Percentiles rank a stretch among this genome's conserved stretches.
phyloP scores from a whole-genome alignment of 2,329 filamentous ascomycete genomes.

The Myriosclerotinia scirpicola region DNA sequence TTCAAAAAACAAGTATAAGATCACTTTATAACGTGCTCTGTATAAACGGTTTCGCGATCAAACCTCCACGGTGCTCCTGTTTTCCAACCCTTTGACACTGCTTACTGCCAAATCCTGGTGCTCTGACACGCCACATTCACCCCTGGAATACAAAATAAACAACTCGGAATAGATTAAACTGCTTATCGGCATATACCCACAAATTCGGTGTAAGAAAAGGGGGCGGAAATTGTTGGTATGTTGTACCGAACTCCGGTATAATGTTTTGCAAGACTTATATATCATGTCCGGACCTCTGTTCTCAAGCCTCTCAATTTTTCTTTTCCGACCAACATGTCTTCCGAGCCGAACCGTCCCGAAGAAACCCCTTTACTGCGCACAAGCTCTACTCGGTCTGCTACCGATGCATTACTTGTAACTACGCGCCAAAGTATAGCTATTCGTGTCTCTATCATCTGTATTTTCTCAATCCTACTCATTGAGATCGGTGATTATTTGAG shows the following conservation, averaged over 20 bases:
- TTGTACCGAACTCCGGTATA: neutral
- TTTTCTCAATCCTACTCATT: slow-evolving; percentile 40
- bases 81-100: neutral
- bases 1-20: no score
- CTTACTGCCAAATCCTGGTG: neutral
- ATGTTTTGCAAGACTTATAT: neutral
- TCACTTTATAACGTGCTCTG: no score
- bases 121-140: neutral
- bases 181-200: slow-evolving; percentile 12
- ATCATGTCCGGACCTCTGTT: no score
- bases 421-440: neutral
- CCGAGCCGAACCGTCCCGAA: neutral
- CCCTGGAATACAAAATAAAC: neutral
- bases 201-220: neutral
- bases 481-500: slow-evolving; percentile 45
- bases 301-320: no score
- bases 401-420: neutral
- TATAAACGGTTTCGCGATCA: no score
- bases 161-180: neutral
- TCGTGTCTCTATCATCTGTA: slow-evolving; percentile 15
- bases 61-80: no score
- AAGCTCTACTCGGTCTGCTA: neutral
- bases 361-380: neutral
- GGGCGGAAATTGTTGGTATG: neutral
- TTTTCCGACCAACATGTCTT: neutral